Base-by-base conservation (phyloP, 164 flowering plant species). In the Amborella trichopoda region DNA sequence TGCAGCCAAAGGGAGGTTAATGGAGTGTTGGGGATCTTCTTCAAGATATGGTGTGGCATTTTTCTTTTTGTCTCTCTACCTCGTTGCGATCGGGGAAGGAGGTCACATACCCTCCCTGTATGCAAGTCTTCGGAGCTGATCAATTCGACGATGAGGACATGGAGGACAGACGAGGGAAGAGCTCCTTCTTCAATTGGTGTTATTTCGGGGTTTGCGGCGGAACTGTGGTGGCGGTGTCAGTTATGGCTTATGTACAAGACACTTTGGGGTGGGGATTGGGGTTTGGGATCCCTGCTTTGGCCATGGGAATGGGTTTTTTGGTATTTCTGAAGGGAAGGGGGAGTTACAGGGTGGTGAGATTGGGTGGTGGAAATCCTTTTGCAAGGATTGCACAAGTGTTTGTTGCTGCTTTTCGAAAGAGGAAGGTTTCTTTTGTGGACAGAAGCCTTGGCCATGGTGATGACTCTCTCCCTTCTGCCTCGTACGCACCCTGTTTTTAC, bases 31-130 rank as follows among this genome's bases (percentile, higher is more conserved):
- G 53, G 37, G 14, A 0, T 65, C 66, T 8, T 52, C 42, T 0
- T 65, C 41, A 6, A 14, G 13, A 8, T 5, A 37, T 14, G n/a
- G 87, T 45, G 75, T 65, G 46, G 51, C 68, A 1, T 49, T 73
- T 33, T 91, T 87, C 72, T 87, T 87, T 67, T 22, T 76, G 0
- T 85, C 83, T 2, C 72, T 87, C 1, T 91, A 87, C 65, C 45
- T 87, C 62, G 60, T 91, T 59, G 80, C 96, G 4, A 28, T 87
- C 0, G 96, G 86, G 28, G 87, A 93, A 3, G 99, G 95, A 33
- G 95, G 99, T 0, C 90, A 87, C 52, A 91, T 78, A 46, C 99
- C 99, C 1, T 68, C 86, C 0, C 48, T 91, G 44, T 95, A 91
- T 46, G 4, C 51, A 50, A 13, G 50, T 45, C 9, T 58, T 58